Conservation (phyloP, 2,329 filamentous ascomycete species). For the Epichloe hybrida region DNA sequence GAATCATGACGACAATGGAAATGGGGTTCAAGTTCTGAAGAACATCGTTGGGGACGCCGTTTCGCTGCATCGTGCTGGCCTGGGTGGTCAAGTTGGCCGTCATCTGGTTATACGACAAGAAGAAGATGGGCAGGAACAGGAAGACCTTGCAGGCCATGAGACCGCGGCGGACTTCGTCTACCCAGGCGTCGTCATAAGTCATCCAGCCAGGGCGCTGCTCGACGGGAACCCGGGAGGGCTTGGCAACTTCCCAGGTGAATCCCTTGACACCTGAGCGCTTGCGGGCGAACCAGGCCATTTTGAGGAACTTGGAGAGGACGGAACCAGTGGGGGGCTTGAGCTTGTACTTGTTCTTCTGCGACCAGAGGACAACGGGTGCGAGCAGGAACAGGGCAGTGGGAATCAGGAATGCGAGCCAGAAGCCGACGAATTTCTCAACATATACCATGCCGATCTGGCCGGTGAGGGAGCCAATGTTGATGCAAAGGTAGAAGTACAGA, state of each 20-base stretch:
- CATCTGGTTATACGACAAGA: conserved; percentile 46
- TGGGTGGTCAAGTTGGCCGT: conserved; percentile 49
- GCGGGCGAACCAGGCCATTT: conserved; percentile 45
- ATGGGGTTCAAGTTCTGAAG: conserved; percentile 66
- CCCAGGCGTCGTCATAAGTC: conserved; percentile 74
- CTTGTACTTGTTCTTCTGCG: conserved; percentile 47
- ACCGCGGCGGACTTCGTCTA: conserved; percentile 62
- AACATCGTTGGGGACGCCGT: conserved; percentile 65
- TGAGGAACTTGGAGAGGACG: conserved; percentile 52
- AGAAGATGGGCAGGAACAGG: conserved; percentile 53
- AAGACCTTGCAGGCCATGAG: conserved; percentile 59
- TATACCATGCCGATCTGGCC: conserved; percentile 53
- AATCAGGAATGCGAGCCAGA: conserved; percentile 58
- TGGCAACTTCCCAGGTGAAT: conserved; percentile 53
- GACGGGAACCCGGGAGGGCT: conserved; percentile 48
- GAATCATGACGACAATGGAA: conserved; percentile 62
- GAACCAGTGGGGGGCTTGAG: conserved; percentile 57
- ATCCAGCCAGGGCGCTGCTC: conserved; percentile 54
- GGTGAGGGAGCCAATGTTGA: conserved; percentile 49
- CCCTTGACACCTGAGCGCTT: conserved; percentile 54
- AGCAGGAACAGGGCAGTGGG: conserved; percentile 52
- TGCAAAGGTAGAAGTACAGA: conserved; percentile 43
- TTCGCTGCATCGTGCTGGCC: conserved; percentile 50
- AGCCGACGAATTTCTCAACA: conserved; percentile 62
- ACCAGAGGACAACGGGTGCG: conserved; percentile 47